Evolutionary conservation across 768 basidiomycete species (phyloP).

Genomic region (Xerocomellus amylosporus): DNA sequence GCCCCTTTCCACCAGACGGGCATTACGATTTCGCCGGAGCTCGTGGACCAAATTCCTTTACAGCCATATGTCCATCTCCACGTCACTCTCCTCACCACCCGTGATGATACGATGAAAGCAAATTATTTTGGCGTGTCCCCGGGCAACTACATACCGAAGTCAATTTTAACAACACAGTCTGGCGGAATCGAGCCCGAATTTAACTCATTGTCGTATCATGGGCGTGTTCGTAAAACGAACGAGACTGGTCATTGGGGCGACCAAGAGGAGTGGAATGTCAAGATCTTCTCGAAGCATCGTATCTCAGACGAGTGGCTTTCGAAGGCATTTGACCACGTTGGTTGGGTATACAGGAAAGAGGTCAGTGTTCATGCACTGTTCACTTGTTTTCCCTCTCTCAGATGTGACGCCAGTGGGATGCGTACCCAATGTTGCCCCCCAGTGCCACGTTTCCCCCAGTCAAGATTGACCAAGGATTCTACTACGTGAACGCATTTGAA

Average conservation of each 20-base stretch:
- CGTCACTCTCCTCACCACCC: constrained; percentile 87
- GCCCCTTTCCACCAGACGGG: constrained; percentile 76
- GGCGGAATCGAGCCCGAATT: constrained; percentile 70
- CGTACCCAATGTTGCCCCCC: constrained; percentile 73
- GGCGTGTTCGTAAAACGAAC: constrained; percentile 39
- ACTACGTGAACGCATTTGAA: constrained; percentile 92
- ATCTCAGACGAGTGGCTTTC: constrained; percentile 71
- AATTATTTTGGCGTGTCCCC: constrained; percentile 63
- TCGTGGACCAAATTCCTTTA: constrained; percentile 53
- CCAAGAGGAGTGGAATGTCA: constrained; percentile 64
- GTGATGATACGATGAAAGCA: constrained; percentile 54
- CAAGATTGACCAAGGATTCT: constrained; percentile 72
- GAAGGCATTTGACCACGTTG: constrained; percentile 64
- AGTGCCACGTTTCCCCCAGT: constrained; percentile 70
- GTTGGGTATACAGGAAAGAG: constrained; percentile 84
- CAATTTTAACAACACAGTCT: constrained; percentile 70
- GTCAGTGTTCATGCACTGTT: constrained; percentile 32
- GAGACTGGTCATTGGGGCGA: constrained; percentile 22
- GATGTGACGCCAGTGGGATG: constrained; percentile 60
- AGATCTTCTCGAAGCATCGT: constrained; percentile 75
- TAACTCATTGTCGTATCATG: constrained; percentile 83
- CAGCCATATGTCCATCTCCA: constrained; percentile 84
- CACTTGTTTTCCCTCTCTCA: constrained; percentile 3
- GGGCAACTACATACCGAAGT: constrained; percentile 48
- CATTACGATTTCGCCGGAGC: constrained; percentile 49